A percentile compares a stretch with the other conserved stretches of the same genome.
These are phyloP conservation scores for Phytophthora constricta DNA, from an alignment of 352 stramenopile genomes.

Conservation along the genomic window DNA sequence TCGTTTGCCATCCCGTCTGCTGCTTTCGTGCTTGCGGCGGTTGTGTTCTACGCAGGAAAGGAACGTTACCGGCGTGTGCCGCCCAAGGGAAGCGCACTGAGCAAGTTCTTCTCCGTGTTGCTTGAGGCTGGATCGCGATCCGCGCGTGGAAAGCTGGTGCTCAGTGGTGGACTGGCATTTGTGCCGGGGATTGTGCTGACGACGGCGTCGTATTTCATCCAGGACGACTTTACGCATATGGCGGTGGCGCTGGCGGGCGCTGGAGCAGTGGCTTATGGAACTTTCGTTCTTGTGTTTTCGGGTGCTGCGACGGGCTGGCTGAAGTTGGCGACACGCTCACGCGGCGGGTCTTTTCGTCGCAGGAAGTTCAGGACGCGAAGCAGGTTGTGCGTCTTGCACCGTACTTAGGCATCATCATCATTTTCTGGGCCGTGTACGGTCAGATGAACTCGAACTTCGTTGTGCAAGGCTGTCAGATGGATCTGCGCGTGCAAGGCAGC, in stretches of 20 bases:
- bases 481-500: constrained; percentile 67
- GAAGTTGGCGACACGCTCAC: constrained; percentile 45
- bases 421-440: constrained; percentile 88
- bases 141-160: constrained; percentile 67
- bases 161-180: constrained; percentile 77
- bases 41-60: constrained; percentile 82
- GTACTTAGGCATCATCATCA: constrained; percentile 85
- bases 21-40: constrained; percentile 79
- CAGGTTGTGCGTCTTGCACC: constrained; percentile 84
- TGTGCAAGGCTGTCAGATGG: constrained; percentile 91
- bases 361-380: constrained; percentile 72
- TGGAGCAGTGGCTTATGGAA: constrained; percentile 68
- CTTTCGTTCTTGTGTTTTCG: constrained; percentile 69
- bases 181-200: constrained; percentile 78
- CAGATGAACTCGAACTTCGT: constrained; percentile 89
- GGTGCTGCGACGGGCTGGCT: constrained; percentile 73
- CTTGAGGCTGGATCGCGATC: constrained; percentile 64
- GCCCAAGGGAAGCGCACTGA: constrained; percentile 80
- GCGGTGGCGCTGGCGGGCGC: constrained; percentile 61
- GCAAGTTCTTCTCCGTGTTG: constrained; percentile 75
- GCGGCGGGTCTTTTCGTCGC: constrained; percentile 56
- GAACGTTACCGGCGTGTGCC: constrained; percentile 68
- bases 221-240: constrained; percentile 64
- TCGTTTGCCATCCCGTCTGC: constrained; percentile 88
- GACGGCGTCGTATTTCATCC: constrained; percentile 82